A percentile compares a stretch with the other conserved stretches of the same genome.
Conservation (phyloP, 73 alveolate species). For the Uronychia setigera region DNA sequence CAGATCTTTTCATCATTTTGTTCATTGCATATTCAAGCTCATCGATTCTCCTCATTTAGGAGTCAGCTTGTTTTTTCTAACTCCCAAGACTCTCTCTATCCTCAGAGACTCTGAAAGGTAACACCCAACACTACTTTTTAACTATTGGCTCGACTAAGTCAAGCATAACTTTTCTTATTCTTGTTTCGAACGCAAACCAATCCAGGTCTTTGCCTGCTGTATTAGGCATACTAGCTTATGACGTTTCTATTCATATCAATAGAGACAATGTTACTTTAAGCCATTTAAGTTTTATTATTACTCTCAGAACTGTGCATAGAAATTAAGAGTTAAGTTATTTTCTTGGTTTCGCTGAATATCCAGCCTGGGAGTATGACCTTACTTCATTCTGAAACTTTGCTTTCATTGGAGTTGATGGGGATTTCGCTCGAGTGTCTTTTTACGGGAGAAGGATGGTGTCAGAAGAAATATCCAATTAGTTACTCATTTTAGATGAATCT, state of each 20-base stretch:
- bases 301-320: too few relatives aligned
- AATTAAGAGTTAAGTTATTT: too few relatives aligned
- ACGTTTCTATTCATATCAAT: too few relatives aligned
- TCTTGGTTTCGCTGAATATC: background rate
- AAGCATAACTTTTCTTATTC: slow-evolving; percentile 34
- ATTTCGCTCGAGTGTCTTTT: background rate
- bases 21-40: background rate
- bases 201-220: too few relatives aligned
- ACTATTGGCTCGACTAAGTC: slow-evolving; percentile 26
- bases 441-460: background rate
- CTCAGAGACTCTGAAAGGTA: background rate
- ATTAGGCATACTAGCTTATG: too few relatives aligned
- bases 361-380: background rate
- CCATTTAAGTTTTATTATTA: too few relatives aligned
- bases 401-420: background rate
- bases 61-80: background rate
- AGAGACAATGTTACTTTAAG: too few relatives aligned
- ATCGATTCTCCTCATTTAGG: background rate
- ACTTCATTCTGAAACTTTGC: background rate
- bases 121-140: background rate
- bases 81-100: background rate
- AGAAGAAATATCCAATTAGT: background rate
- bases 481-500: background rate
- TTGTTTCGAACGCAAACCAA: slow-evolving; percentile 58
- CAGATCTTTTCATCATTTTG: background rate